Conservation (phyloP, 2,329 filamentous ascomycete species). For the Colletotrichum sp. region DNA sequence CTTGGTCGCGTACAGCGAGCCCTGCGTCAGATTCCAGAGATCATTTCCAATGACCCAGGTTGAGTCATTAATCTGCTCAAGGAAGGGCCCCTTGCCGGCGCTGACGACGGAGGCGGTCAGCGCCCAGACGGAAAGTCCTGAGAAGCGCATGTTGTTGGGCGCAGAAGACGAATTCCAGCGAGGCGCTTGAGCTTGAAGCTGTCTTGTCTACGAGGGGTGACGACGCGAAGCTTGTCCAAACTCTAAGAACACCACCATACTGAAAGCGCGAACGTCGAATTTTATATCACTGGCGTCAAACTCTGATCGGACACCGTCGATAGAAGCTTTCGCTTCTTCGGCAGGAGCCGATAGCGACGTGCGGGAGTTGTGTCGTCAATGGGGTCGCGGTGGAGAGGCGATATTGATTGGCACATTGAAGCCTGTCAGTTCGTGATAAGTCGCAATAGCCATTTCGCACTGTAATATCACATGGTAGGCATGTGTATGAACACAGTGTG, state of each 20-base stretch:
- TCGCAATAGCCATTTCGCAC: not conserved
- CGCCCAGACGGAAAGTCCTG: not conserved
- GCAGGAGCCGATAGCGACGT: constrained; percentile 1
- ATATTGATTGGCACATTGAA: not conserved
- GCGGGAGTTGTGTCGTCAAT: not conserved
- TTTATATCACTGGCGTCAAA: not conserved
- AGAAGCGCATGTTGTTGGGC: not conserved
- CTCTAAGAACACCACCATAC: not conserved
- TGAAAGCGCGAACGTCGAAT: not conserved
- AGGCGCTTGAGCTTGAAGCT: not conserved
- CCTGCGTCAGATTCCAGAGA: constrained; percentile 22
- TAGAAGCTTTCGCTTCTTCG: constrained; percentile 13
- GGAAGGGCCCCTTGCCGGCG: constrained; percentile 14
- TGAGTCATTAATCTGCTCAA: constrained; percentile 5
- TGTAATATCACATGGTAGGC: not conserved
- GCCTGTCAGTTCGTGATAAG: not conserved
- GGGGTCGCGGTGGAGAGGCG: not conserved
- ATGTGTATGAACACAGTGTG: not conserved
- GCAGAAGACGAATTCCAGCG: not conserved
- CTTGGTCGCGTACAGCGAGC: constrained; percentile 12
- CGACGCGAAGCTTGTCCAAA: not conserved
- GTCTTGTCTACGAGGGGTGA: not conserved
- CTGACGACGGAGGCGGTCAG: not conserved
- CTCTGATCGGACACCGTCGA: not conserved
- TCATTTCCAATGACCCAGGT: constrained; percentile 22